These are phyloP conservation scores for Coemansia sp. DNA, from an alignment of 192 early-diverging fungal genomes.

Conservation along the genomic window DNA sequence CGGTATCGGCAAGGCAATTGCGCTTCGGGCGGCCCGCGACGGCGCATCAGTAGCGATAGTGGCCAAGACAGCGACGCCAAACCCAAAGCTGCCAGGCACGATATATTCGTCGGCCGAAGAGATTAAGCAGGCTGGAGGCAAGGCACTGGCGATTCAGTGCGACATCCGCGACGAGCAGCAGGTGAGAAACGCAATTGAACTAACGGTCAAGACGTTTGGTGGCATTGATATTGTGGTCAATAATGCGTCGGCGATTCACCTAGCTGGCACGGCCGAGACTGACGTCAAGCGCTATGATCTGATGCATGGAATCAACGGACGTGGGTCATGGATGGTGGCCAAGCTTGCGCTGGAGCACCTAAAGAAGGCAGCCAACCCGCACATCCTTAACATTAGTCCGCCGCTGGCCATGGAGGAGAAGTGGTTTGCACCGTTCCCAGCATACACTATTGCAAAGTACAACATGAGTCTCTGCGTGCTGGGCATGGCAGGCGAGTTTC, in stretches of 20 bases:
- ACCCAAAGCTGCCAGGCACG: slow-evolving; percentile 78
- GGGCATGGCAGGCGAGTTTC: slow-evolving; percentile 71
- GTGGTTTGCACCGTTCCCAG: slow-evolving; percentile 69
- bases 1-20: slow-evolving; percentile 82
- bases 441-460: slow-evolving; percentile 70
- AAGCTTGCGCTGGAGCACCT: slow-evolving; percentile 67
- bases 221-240: slow-evolving; percentile 84
- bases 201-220: slow-evolving; percentile 69
- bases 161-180: slow-evolving; percentile 81
- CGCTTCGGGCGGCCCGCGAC: slow-evolving; percentile 63
- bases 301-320: slow-evolving; percentile 76
- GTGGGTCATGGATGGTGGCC: slow-evolving; percentile 77
- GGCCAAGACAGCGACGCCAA: slow-evolving; percentile 71
- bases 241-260: slow-evolving; percentile 72
- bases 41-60: slow-evolving; percentile 71
- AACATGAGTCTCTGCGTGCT: slow-evolving; percentile 76
- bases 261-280: slow-evolving; percentile 62
- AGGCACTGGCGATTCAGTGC: slow-evolving; percentile 74
- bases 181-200: slow-evolving; percentile 64
- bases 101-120: slow-evolving; percentile 76
- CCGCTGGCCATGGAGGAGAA: slow-evolving; percentile 68
- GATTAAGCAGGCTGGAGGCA: slow-evolving; percentile 71
- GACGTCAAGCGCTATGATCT: slow-evolving; percentile 67
- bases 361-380: slow-evolving; percentile 67
- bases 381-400: slow-evolving; percentile 71